Base-by-base conservation (phyloP, 2,329 filamentous ascomycete species). In the Camptophora hylomeconis region DNA sequence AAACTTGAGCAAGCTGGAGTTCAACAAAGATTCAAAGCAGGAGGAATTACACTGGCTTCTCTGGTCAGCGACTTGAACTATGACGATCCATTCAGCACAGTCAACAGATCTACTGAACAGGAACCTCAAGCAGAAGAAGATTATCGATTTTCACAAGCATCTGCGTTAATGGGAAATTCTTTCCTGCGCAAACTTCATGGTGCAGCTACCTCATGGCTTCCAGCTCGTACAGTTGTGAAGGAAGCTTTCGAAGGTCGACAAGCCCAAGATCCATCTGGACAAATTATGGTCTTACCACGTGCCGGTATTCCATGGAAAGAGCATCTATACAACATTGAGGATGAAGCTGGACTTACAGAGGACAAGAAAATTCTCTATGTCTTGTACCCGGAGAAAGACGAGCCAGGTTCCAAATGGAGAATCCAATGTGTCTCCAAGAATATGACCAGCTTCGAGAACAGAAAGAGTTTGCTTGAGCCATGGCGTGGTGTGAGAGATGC, bases 401-500 rank as follows among this genome's bases (percentile, higher is more conserved):
- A 69, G 24, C 70, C 75, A 24, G 78, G 71, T 40, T 67, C 78
- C 48, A 92, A 89, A 60, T 95, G 89, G 89, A 74, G 89, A 33
- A 80, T 98, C 37, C 84, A 94, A 57, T 77, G 80, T 38, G 89
- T 95, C n/a, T 80, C 83, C 26, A 74, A 80, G 34, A 71, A 72
- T 52, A 76, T 80, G 52, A 78, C 81, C 49, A 89, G 82, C 35
- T 98, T 98, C 51, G 69, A 82, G 55, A 94, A 86, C 60, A 72
- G 89, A 45, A 93, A 89, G 61, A 76, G 86, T 23, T 64, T 98
- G 42, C 87, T 87, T 4, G 82, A 92, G 57, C 69, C 75, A 11
- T 98, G 89, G 89, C 75, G 87, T 47, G 89, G 89, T 5, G 75
- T 92, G 41, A 69, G 89, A 21, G 89, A 95, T 50, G 75, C 79